A percentile compares a stretch with the other conserved stretches of the same genome.
phyloP scores from a whole-genome alignment of 495 filamentous ascomycete species.

The Aspergillus avenaceus region DNA sequence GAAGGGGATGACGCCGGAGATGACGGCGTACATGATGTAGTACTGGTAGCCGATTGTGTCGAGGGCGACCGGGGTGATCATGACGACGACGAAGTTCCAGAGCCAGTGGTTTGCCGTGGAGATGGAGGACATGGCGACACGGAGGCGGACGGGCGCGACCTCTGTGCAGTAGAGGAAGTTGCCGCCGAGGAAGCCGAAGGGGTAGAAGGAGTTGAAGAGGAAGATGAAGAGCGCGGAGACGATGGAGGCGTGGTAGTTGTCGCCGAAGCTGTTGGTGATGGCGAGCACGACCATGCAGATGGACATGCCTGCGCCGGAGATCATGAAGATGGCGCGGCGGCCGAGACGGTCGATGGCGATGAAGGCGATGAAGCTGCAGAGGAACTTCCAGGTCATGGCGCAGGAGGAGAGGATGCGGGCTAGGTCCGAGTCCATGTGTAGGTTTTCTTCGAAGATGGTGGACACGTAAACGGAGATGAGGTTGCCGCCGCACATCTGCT shows the following conservation, averaged over 20 bases:
- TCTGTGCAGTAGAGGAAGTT: conserved; percentile 58
- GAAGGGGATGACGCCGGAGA: conserved; percentile 34
- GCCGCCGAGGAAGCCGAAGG: conserved; percentile 54
- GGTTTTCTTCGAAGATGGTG: conserved; percentile 33
- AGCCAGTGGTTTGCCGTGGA: conserved; percentile 42
- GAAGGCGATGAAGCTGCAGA: conserved; percentile 45
- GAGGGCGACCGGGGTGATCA: conserved; percentile 49
- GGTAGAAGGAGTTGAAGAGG: conserved; percentile 59
- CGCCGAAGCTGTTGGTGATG: conserved; percentile 33
- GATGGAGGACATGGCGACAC: conserved; percentile 46
- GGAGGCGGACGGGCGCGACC: conserved; percentile 49
- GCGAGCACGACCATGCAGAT: conserved; percentile 46
- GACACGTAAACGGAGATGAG: conserved; percentile 29
- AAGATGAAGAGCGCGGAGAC: conserved; percentile 52
- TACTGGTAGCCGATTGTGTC: conserved; percentile 30
- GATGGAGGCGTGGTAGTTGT: conserved; percentile 31
- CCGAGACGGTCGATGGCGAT: conserved; percentile 51
- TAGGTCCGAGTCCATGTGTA: conserved; percentile 20
- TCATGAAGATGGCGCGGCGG: conserved; percentile 50
- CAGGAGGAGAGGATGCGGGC: conserved; percentile 28
- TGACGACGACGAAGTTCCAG: conserved; percentile 57
- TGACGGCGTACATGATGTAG: conserved; percentile 36
- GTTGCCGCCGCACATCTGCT: conserved; percentile 39
- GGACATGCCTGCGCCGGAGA: conserved; percentile 46
- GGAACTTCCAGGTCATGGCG: conserved; percentile 49